Evolutionary conservation across 352 stramenopile genomes (phyloP).

Genomic region (Nothophytophthora sp.): DNA sequence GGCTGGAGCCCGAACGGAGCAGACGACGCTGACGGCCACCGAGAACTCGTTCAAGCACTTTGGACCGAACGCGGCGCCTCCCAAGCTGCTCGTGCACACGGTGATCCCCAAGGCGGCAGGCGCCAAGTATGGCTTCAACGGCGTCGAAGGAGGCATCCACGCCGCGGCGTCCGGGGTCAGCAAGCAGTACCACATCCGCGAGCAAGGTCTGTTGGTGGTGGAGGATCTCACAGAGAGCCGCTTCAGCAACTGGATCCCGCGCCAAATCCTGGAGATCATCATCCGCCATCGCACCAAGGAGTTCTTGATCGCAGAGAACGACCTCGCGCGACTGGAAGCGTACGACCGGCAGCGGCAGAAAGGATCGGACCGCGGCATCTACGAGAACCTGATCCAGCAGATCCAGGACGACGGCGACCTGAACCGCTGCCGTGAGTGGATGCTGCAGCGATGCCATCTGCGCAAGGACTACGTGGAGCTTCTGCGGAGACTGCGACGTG

Average conservation of each 20-base stretch:
- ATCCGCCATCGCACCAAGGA: slow-evolving; percentile 79
- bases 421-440: slow-evolving; percentile 85
- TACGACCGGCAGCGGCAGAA: slow-evolving; percentile 81
- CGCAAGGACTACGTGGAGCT: slow-evolving; percentile 78
- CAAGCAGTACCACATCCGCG: slow-evolving; percentile 87
- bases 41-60: slow-evolving; percentile 81
- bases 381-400: slow-evolving; percentile 89
- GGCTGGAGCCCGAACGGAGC: slow-evolving; percentile 61
- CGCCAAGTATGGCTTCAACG: slow-evolving; percentile 64
- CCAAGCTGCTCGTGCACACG: slow-evolving; percentile 78
- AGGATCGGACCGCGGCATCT: slow-evolving; percentile 78
- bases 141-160: slow-evolving; percentile 50
- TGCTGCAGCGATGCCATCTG: slow-evolving; percentile 61
- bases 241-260: slow-evolving; percentile 84
- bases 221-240: slow-evolving; percentile 83
- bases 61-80: slow-evolving; percentile 48
- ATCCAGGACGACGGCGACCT: slow-evolving; percentile 87
- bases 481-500: slow-evolving; percentile 55
- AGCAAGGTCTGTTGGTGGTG: slow-evolving; percentile 77
- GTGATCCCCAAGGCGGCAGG: slow-evolving; percentile 73
- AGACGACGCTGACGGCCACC: slow-evolving; percentile 56
- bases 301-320: slow-evolving; percentile 70
- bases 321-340: slow-evolving; percentile 74
- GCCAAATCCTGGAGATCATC: slow-evolving; percentile 81
- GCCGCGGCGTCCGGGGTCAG: slow-evolving; percentile 62